Conservation (phyloP, 2,329 filamentous ascomycete genomes). For the Exophiala spinifera region DNA sequence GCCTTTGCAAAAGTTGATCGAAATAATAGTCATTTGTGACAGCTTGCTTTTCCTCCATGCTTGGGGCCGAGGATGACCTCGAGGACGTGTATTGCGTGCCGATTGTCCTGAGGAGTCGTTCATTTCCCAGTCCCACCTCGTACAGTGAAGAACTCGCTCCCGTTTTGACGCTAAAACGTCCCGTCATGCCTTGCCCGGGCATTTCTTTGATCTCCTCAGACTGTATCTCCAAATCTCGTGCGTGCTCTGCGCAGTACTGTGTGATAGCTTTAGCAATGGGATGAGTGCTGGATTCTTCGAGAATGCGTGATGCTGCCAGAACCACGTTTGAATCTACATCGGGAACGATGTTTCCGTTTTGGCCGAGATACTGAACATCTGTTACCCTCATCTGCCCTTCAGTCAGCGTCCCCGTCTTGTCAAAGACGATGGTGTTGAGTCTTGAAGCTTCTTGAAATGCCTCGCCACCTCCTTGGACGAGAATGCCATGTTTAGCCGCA, state of each 20-base stretch:
- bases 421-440: slow-evolving; percentile 76
- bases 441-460: slow-evolving; percentile 81
- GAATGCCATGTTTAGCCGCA: slow-evolving; percentile 73
- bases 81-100: not conserved
- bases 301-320: slow-evolving; percentile 46
- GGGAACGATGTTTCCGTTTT: not conserved
- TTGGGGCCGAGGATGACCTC: not conserved
- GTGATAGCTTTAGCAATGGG: slow-evolving; percentile 57
- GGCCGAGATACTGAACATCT: slow-evolving; percentile 45
- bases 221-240: slow-evolving; percentile 26
- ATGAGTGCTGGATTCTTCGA: slow-evolving; percentile 61
- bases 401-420: slow-evolving; percentile 84
- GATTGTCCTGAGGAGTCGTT: slow-evolving; percentile 46
- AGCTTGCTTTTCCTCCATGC: not conserved
- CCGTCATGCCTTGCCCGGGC: slow-evolving; percentile 57
- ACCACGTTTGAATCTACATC: slow-evolving; percentile 35
- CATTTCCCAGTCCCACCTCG: slow-evolving; percentile 57
- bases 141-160: slow-evolving; percentile 32
- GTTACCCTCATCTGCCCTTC: slow-evolving; percentile 58
- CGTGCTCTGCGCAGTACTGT: slow-evolving; percentile 44
- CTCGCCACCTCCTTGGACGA: slow-evolving; percentile 80
- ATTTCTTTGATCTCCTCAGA: slow-evolving; percentile 51
- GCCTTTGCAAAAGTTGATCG: slow-evolving; percentile 8
- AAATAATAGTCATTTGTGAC: slow-evolving; percentile 14
- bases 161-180: slow-evolving; percentile 42